Evolutionary conservation across 2,329 filamentous ascomycete genomes (phyloP).

Genomic region (Hypoxylon sp.): DNA sequence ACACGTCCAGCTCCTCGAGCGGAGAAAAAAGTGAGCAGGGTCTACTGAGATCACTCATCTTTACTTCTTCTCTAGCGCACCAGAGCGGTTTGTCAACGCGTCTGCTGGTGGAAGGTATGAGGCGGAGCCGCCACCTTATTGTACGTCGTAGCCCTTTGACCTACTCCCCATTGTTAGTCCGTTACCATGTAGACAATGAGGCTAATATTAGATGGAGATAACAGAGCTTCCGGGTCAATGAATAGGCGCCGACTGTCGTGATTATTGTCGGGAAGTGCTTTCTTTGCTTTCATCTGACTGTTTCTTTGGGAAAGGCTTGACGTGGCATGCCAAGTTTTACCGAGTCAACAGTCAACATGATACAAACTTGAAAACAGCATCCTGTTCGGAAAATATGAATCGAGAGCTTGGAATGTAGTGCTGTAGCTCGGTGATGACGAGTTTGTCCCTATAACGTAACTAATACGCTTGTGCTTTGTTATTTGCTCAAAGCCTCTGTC

Average conservation of each 20-base stretch:
- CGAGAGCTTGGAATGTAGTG: not conserved
- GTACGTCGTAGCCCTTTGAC: not conserved
- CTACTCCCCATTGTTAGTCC: not conserved
- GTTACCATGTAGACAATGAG: not conserved
- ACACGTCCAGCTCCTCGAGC: too few relatives aligned
- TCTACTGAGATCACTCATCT: too few relatives aligned
- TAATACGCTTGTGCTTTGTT: too few relatives aligned
- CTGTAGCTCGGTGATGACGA: not conserved
- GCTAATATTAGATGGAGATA: not conserved
- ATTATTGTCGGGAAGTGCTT: not conserved
- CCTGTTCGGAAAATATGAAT: not conserved
- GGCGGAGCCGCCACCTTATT: not conserved
- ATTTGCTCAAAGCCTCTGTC: too few relatives aligned
- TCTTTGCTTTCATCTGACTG: not conserved
- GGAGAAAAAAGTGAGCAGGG: too few relatives aligned
- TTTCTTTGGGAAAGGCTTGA: not conserved
- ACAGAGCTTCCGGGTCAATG: not conserved
- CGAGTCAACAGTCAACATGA: not conserved
- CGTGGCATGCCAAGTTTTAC: not conserved
- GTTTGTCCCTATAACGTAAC: not conserved
- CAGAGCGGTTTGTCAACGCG: not conserved
- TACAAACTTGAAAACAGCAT: not conserved
- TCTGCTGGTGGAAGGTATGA: not conserved
- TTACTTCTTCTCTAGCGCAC: not conserved
- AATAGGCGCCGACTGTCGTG: not conserved